These are phyloP conservation scores for Taiwanofungus camphoratus DNA, from an alignment of 1,284 basidiomycete genomes.

Conservation along the genomic window DNA sequence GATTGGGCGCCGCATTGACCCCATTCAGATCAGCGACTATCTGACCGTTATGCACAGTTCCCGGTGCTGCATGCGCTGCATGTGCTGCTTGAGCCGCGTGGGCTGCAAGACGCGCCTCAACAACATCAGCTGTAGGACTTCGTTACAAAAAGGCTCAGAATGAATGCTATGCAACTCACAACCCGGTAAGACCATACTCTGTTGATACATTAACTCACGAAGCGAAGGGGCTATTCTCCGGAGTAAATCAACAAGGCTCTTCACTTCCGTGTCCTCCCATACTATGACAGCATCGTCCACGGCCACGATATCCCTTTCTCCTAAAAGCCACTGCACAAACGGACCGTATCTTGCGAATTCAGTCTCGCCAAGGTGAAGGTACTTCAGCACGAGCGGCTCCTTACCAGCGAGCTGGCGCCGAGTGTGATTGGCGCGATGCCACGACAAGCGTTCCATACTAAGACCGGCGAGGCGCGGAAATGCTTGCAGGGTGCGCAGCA, in stretches of 20 bases:
- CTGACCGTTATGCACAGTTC: neutral
- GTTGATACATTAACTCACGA: conserved; percentile 3
- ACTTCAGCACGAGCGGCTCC: neutral
- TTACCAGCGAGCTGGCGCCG: neutral
- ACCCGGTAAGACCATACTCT: conserved; percentile 4
- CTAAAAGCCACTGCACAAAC: conserved; percentile 5
- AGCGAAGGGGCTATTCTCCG: conserved; percentile 3
- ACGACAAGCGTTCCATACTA: conserved; percentile 6
- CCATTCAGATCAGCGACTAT: neutral
- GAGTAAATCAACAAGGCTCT: conserved; percentile 1
- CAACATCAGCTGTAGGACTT: conserved; percentile 2
- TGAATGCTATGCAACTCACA: conserved; percentile 1
- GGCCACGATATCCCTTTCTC: conserved; percentile 1
- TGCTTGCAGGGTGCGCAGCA: conserved; percentile 6
- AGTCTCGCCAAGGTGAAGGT: conserved; percentile 5
- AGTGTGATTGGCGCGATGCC: conserved; percentile 6
- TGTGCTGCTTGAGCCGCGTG: neutral
- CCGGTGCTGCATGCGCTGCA: neutral
- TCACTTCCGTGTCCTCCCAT: conserved; percentile 9
- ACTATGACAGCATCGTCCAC: conserved; percentile 7
- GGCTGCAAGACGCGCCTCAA: conserved; percentile 3
- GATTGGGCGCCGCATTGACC: neutral
- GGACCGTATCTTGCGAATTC: conserved; percentile 7
- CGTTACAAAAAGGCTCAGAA: neutral
- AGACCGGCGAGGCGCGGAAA: conserved; percentile 4